These are phyloP conservation scores for Helotiales sp. DNA, from an alignment of 2,329 filamentous ascomycete genomes.

Conservation along the genomic window DNA sequence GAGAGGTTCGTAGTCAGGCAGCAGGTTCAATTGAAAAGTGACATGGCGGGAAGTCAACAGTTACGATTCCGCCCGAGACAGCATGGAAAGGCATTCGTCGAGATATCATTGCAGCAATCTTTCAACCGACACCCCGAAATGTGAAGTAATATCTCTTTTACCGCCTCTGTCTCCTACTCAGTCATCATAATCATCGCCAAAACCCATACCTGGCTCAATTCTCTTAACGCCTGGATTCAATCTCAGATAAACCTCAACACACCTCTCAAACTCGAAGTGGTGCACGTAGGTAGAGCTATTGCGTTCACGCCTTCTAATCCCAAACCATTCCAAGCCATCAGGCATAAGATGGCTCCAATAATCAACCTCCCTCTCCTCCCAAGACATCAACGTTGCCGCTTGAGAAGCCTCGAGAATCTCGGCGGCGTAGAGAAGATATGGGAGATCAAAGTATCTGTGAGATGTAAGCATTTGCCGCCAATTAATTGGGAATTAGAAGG, in stretches of 20 bases:
- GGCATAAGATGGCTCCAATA: not conserved
- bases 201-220: not conserved
- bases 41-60: not conserved
- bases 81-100: not conserved
- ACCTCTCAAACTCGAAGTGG: not conserved
- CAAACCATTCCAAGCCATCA: not conserved
- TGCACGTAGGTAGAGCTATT: not conserved
- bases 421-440: not conserved
- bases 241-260: not conserved
- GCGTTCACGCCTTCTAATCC: not conserved
- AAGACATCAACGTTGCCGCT: not conserved
- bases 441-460: slow-evolving; percentile 12
- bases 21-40: not conserved
- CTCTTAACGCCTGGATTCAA: slow-evolving; percentile 1
- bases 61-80: not conserved
- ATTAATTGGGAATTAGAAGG: not conserved
- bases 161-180: not conserved
- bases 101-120: too few relatives aligned
- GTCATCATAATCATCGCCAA: not conserved
- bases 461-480: not conserved
- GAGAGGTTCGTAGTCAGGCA: not conserved
- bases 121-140: too few relatives aligned
- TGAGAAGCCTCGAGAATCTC: not conserved
- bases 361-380: not conserved
- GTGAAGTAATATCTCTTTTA: too few relatives aligned